Evolutionary conservation across 805 yeast genomes (phyloP), one percentile per base, ranked within the genome.

Genomic region (Phaffomyces thermotolerans): DNA sequence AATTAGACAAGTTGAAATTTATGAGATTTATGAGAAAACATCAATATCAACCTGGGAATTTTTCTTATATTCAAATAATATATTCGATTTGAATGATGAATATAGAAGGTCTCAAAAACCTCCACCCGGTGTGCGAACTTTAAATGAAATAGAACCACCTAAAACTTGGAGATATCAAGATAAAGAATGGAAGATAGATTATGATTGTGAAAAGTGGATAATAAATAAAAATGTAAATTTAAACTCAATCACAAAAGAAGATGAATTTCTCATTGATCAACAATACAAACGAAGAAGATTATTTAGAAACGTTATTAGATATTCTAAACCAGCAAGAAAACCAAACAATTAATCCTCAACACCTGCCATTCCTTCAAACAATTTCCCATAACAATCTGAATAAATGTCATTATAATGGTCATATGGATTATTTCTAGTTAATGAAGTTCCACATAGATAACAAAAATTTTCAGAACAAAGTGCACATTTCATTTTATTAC

Each of bases 131-230:
- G 78, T 78, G 0, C 59, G 66, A 17, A 63, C 64, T 30, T 56
- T 89, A 18, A 64, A 68, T 2, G 77, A 78, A 20, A 76, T 89
- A 1, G 52, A 57, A 24, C 81, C 95, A 1, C 96, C 96, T 1
- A 54, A 54, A 10, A 80, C 79, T 13, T 89, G 96, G 96, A 68
- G 70, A 46, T 89, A 79, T 58, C 43, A 39, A 45, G 75, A 72
- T 24, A 71, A 73, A 36, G 66, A 67, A 10, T 89, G 96, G 96
- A 63, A 62, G 40, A 65, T 80, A 13, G 96, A 88, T 54, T 52
- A 55, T 14, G 60, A 75, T 35, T 79, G 82, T 1, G 50, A 46
- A 1, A 53, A 52, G 3, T 85, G 91, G 81, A 66, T 78, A 6
- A 39, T 50, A 1, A 75, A 71, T 23, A 66, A 81, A 30, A 69